phyloP scores from a whole-genome alignment of 805 yeast species.

The Ogataea sp. region DNA sequence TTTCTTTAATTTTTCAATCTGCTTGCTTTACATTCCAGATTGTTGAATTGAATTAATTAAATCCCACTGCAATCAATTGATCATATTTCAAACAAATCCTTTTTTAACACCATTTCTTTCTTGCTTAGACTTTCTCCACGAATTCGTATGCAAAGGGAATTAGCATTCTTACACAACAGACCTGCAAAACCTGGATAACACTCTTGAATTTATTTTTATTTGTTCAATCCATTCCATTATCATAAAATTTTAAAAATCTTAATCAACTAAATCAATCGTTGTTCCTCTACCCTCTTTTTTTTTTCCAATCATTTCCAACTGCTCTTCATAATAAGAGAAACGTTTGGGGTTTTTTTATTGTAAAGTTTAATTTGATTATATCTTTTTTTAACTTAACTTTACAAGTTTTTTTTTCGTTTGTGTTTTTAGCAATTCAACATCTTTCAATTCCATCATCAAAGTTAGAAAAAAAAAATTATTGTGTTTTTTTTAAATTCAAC shows the following conservation, averaged over 20 bases:
- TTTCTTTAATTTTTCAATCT: too few species aligned
- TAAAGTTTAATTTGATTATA: conserved; percentile 5
- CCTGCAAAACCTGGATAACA: conserved; percentile 28
- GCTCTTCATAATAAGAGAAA: conserved; percentile 1
- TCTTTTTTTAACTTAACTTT: conserved; percentile 5
- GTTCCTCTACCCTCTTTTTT: neutral
- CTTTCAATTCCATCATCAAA: conserved; percentile 4
- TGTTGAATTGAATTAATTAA: too few species aligned
- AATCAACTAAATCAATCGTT: neutral
- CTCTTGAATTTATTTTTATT: conserved; percentile 1
- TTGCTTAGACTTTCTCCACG: neutral
- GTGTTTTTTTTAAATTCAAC: neutral
- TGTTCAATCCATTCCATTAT: neutral
- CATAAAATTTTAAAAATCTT: neutral
- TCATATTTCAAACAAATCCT: neutral
- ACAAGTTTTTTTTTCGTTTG: conserved; percentile 20
- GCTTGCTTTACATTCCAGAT: too few species aligned
- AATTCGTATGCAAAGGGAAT: conserved; percentile 19
- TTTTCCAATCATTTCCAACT: neutral
- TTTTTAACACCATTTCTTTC: neutral
- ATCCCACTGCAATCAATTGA: neutral
- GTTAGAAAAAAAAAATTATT: conserved; percentile 13
- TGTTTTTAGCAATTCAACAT: conserved; percentile 4
- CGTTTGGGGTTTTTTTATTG: conserved; percentile 23
- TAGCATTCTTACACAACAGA: conserved; percentile 22